Base-by-base conservation (phyloP, 371 early-diverging fungal genomes). In the Circinella minor region DNA sequence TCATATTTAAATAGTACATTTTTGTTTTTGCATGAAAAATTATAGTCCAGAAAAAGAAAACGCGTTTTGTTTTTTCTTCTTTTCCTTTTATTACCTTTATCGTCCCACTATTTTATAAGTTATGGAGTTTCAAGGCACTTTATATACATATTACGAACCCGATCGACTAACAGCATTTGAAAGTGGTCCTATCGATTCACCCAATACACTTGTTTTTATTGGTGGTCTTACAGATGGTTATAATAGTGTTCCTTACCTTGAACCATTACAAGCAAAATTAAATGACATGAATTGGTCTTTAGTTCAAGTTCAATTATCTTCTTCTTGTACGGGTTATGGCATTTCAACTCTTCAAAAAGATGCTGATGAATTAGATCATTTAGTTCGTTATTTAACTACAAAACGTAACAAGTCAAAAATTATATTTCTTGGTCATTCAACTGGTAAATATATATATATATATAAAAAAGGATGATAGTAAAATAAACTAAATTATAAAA, bases 371-470 rank as follows among this genome's bases (percentile, higher is more conserved):
- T 67, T 88, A 10, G 86, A 88, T 69, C 55, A 70, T 10, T 65
- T 88, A 37, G 73, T 88, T 17, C 27, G 65, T 10, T 77, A 73
- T 68, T 47, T 88, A 27, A 68, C 70, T 13, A 69, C 72, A 5
- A 63, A 78, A 47, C 66, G 80, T 3, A 66, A 75, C 13, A 88
- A 86, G 65, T 63, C 71, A 13, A 73, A 71, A 0, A 76, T 88
- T 36, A 79, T 88, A 10, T 69, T 86, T 46, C 55, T 88, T 20
- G 88, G 88, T 36, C 88, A 88, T 65, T 86, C 86, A 18, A 88
- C 88, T 36, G 83, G 81, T 74, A 67, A 59, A 61, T 62, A 63
- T 6, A 11, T 36, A 18, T 27, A 15, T 10, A 57, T 64, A 38
- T 34, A 36, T 39, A 20, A 36, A 38, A 34, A 39, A n/a, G 20